Conservation (phyloP, 2,329 filamentous ascomycete genomes). For the Claviceps humidiphila region DNA sequence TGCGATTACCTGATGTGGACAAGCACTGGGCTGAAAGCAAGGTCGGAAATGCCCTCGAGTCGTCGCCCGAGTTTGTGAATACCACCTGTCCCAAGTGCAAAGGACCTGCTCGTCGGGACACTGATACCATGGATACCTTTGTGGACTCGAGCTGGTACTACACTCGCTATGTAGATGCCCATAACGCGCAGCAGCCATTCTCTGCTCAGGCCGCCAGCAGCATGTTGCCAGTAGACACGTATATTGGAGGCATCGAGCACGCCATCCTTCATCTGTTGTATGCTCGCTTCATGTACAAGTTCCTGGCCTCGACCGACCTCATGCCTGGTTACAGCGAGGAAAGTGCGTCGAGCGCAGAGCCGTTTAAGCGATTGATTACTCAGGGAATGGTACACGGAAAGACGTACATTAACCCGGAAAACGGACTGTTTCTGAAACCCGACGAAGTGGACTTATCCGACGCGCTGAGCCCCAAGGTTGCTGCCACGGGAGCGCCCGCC, state of each 20-base stretch:
- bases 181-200: slow-evolving; percentile 49
- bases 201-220: slow-evolving; percentile 40
- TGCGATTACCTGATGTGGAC: slow-evolving; percentile 57
- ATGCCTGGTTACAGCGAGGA: slow-evolving; percentile 26
- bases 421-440: slow-evolving; percentile 63
- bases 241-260: slow-evolving; percentile 81
- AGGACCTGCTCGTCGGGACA: slow-evolving; percentile 62
- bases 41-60: slow-evolving; percentile 64
- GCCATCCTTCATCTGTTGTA: slow-evolving; percentile 84
- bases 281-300: slow-evolving; percentile 82
- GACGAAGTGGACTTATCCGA: slow-evolving; percentile 56
- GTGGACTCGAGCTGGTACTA: slow-evolving; percentile 95
- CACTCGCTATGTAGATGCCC: slow-evolving; percentile 62
- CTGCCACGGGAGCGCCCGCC: slow-evolving; percentile 43
- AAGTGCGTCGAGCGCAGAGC: slow-evolving; percentile 41
- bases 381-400: slow-evolving; percentile 91
- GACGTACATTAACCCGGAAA: slow-evolving; percentile 63
- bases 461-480: slow-evolving; percentile 44
- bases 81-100: slow-evolving; percentile 63
- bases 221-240: slow-evolving; percentile 68
- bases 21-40: slow-evolving; percentile 55
- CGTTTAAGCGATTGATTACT: slow-evolving; percentile 69
- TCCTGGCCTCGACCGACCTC: slow-evolving; percentile 47
- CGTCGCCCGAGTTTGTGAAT: slow-evolving; percentile 59
- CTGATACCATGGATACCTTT: slow-evolving; percentile 94